phyloP scores from a whole-genome alignment of 2,329 filamentous ascomycete genomes.

The Talaromyces amestolkiae region DNA sequence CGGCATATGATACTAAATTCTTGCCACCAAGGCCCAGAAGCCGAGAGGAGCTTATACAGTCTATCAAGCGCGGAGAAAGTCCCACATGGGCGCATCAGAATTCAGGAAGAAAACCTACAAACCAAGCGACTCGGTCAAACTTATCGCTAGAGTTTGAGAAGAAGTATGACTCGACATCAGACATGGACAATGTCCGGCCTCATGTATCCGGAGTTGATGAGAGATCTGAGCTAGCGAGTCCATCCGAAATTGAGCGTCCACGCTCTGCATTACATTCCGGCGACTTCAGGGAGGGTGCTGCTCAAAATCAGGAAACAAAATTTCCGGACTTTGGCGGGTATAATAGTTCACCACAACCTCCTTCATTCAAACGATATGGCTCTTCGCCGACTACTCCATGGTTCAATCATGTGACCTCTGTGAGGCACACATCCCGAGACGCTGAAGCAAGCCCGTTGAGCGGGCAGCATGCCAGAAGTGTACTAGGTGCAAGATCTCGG shows the following conservation, averaged over 20 bases:
- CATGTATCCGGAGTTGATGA: conserved; percentile 30
- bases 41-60: conserved; percentile 76
- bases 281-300: conserved; percentile 55
- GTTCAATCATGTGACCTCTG: conserved; percentile 41
- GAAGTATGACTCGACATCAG: conserved; percentile 10
- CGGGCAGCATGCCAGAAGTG: conserved; percentile 19
- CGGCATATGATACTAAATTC: conserved; percentile 21
- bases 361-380: conserved; percentile 25
- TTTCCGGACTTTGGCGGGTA: conserved; percentile 28
- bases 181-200: conserved; percentile 35
- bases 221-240: conserved; percentile 51
- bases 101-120: conserved; percentile 50
- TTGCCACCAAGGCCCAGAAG: conserved; percentile 45
- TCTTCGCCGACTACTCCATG: conserved; percentile 60
- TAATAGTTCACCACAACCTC: conserved; percentile 18
- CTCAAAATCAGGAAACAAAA: conserved; percentile 17
- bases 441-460: conserved; percentile 22
- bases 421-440: conserved; percentile 20
- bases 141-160: conserved; percentile 26
- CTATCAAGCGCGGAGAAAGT: conserved; percentile 75
- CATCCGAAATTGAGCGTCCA: conserved; percentile 72
- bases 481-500: conserved; percentile 37
- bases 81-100: conserved; percentile 69
- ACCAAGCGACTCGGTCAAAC: conserved; percentile 39
- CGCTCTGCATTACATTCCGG: conserved; percentile 68